These are phyloP conservation scores for Phytophthora pluvialis DNA, from an alignment of 352 stramenopile species.

Conservation along the genomic window DNA sequence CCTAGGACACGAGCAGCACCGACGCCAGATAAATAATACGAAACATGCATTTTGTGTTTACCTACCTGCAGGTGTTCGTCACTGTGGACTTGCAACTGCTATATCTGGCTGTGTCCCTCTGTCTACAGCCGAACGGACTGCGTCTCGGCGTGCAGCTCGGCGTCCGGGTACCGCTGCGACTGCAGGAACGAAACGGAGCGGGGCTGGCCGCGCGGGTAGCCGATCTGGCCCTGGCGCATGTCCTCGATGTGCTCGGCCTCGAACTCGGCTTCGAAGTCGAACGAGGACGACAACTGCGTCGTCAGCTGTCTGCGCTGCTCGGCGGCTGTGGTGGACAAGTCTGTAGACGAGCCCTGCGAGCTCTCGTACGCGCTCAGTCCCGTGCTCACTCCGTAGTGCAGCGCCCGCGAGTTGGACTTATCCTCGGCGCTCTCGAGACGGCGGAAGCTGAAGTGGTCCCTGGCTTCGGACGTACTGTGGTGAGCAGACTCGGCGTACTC, in stretches of 20 bases:
- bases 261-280: slow-evolving; percentile 63
- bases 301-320: slow-evolving; percentile 18
- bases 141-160: slow-evolving; percentile 72
- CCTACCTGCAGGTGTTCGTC: neutral
- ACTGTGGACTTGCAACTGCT: neutral
- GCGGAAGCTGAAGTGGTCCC: slow-evolving; percentile 39
- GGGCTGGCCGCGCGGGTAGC: slow-evolving; percentile 56
- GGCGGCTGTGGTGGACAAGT: slow-evolving; percentile 22
- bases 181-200: slow-evolving; percentile 77
- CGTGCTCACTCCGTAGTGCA: slow-evolving; percentile 29
- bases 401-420: neutral
- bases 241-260: slow-evolving; percentile 51
- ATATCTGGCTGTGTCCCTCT: slow-evolving; percentile 5
- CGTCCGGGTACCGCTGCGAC: slow-evolving; percentile 76
- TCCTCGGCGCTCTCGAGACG: slow-evolving; percentile 37
- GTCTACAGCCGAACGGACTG: slow-evolving; percentile 52
- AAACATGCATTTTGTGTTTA: slow-evolving; percentile 19
- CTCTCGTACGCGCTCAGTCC: slow-evolving; percentile 34
- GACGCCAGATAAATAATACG: slow-evolving; percentile 15
- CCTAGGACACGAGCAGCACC: neutral
- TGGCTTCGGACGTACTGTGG: neutral
- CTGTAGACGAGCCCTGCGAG: slow-evolving; percentile 30
- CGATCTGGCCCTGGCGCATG: slow-evolving; percentile 54
- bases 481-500: slow-evolving; percentile 11
- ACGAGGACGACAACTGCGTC: slow-evolving; percentile 50